These are phyloP conservation scores for Lunularia cruciata DNA, from an alignment of 225 moss, liverwort and hornwort species.

Conservation along the genomic window DNA sequence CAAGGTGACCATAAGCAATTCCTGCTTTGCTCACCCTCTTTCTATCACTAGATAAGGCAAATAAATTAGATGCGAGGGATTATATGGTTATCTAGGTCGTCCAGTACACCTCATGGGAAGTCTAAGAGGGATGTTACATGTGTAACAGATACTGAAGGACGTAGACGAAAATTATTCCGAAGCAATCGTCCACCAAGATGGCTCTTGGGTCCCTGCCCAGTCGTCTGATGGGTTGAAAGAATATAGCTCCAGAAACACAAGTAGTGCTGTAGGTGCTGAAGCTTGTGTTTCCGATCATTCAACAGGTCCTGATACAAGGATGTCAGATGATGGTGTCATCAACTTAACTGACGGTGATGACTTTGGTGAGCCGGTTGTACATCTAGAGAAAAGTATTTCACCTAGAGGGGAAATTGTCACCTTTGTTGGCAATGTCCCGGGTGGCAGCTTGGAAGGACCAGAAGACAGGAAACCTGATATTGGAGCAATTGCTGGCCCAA, in stretches of 20 bases:
- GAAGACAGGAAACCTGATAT: conserved; percentile 41
- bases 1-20: no score
- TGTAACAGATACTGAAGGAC: conserved; percentile 65
- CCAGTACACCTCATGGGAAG: no score
- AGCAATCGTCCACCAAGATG: conserved; percentile 70
- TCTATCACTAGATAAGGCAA: no score
- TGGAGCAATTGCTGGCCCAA: conserved; percentile 1
- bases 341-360: conserved; percentile 51
- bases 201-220: conserved; percentile 59
- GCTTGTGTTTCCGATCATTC: neutral
- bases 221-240: conserved; percentile 30
- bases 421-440: neutral
- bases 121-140: neutral
- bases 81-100: no score
- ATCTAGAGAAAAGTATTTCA: conserved; percentile 2
- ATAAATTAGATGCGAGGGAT: no score
- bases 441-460: conserved; percentile 12
- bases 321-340: conserved; percentile 34
- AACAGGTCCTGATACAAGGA: conserved; percentile 22
- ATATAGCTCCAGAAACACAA: neutral
- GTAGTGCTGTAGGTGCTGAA: conserved; percentile 25
- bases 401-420: neutral
- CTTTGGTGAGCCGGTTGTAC: conserved; percentile 26
- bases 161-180: conserved; percentile 64
- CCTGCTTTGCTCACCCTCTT: no score